A percentile compares a stretch with the other conserved stretches of the same genome.
These are phyloP conservation scores for Albizia julibrissin DNA, from an alignment of 306 rosid genomes.

Conservation along the genomic window DNA sequence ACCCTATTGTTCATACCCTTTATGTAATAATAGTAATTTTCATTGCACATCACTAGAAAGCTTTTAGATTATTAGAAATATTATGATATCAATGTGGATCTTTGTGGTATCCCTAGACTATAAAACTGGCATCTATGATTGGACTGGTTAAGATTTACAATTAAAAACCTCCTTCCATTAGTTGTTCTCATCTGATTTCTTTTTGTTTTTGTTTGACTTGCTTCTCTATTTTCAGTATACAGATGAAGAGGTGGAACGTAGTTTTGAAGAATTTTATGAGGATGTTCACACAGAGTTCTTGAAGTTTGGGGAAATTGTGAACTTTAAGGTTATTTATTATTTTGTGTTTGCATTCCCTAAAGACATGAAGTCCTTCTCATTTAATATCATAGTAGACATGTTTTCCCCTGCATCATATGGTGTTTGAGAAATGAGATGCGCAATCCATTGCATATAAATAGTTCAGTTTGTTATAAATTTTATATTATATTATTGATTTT, in stretches of 20 bases:
- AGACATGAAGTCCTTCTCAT: neutral
- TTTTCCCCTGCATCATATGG: neutral
- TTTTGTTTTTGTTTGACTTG: conserved; percentile 38
- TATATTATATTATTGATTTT: neutral
- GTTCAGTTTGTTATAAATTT: neutral
- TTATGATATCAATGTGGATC: neutral
- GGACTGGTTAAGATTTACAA: neutral
- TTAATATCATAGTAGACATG: neutral
- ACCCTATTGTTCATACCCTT: neutral
- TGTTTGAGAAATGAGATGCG: neutral
- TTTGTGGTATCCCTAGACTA: neutral
- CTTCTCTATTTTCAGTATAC: conserved; percentile 62
- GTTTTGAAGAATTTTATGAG: conserved; percentile 90
- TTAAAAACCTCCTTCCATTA: neutral
- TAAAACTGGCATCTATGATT: neutral
- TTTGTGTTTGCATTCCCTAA: neutral
- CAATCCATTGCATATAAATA: neutral
- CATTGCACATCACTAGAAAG: neutral
- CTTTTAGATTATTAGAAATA: neutral
- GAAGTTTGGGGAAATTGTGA: conserved; percentile 91
- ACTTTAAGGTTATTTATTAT: conserved; percentile 77
- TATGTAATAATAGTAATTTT: neutral
- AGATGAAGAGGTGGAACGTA: conserved; percentile 83
- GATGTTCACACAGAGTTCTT: conserved; percentile 98
- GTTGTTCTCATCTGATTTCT: conserved; percentile 32